Evolutionary conservation across 495 filamentous ascomycete genomes (phyloP).

Genomic region (Penicillium antarcticum): DNA sequence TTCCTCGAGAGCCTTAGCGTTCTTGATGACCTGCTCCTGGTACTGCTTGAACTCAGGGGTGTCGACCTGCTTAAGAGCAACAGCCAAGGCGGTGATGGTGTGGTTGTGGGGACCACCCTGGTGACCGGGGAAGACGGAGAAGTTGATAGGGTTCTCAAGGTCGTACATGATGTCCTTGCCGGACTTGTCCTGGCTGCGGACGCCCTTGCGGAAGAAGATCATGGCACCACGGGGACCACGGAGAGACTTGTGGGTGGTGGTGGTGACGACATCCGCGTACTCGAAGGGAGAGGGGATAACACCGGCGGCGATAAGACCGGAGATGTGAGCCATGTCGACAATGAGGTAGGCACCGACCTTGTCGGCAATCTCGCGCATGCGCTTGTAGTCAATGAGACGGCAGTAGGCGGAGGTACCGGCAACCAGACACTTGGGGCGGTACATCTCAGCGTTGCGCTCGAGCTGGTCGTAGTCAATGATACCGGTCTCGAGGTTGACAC

Average conservation of each 20-base stretch:
- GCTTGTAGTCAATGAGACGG: conserved; percentile 93
- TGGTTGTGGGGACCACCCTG: conserved; percentile 99
- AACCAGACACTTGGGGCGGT: conserved; percentile 92
- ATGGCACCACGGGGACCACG: conserved; percentile 98
- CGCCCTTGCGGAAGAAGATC: conserved; percentile 99
- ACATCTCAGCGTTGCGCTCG: conserved; percentile 88
- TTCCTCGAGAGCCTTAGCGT: conserved; percentile 80
- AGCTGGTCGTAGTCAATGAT: conserved; percentile 96
- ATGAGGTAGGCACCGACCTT: conserved; percentile 92
- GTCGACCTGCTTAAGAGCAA: conserved; percentile 92
- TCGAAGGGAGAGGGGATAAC: conserved; percentile 95
- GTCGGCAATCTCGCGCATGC: conserved; percentile 96
- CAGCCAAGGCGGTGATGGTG: conserved; percentile 97
- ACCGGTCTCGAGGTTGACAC: conserved; percentile 84
- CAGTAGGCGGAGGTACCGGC: conserved; percentile 99
- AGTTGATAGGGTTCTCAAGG: conserved; percentile 95
- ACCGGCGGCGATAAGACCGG: conserved; percentile 86
- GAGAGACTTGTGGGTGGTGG: conserved; percentile 99
- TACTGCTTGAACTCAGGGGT: conserved; percentile 95
- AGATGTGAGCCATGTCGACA: conserved; percentile 99
- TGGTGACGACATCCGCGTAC: conserved; percentile 95
- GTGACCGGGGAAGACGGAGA: conserved; percentile 98
- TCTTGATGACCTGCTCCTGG: conserved; percentile 87
- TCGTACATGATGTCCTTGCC: conserved; percentile 91
- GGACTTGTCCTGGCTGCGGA: conserved; percentile 84